Conservation (phyloP, 1,139 yeast species). For the Diutina sp. region DNA sequence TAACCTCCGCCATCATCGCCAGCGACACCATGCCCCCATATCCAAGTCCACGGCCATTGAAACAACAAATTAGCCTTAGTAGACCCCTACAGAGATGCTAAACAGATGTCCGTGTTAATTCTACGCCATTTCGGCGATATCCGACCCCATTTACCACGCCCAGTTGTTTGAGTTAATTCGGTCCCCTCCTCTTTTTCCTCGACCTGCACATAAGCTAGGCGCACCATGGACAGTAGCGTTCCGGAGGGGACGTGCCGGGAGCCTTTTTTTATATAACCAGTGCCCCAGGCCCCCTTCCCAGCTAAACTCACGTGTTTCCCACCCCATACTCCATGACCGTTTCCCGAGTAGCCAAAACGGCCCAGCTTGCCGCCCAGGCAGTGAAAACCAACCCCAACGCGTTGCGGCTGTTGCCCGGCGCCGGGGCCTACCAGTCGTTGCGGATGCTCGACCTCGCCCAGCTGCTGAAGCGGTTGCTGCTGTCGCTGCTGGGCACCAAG, state of each 20-base stretch:
- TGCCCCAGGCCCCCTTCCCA: background rate
- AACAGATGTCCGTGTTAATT: no score
- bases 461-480: constrained; percentile 31
- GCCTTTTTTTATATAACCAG: background rate
- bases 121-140: no score
- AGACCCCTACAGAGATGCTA: no score
- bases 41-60: no score
- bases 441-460: constrained; percentile 13
- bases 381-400: background rate
- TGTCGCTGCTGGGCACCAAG: constrained; percentile 40
- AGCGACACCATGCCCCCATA: no score
- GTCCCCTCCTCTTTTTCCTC: background rate
- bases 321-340: background rate
- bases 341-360: background rate
- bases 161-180: no score
- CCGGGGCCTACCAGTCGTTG: constrained; percentile 5
- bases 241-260: background rate
- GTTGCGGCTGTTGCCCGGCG: background rate
- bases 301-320: background rate
- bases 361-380: background rate
- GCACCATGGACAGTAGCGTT: background rate
- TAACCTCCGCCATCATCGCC: background rate
- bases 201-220: background rate
- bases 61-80: no score
- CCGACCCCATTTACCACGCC: no score